Base-by-base conservation (phyloP, 352 stramenopile species). In the Pythium biforme region DNA sequence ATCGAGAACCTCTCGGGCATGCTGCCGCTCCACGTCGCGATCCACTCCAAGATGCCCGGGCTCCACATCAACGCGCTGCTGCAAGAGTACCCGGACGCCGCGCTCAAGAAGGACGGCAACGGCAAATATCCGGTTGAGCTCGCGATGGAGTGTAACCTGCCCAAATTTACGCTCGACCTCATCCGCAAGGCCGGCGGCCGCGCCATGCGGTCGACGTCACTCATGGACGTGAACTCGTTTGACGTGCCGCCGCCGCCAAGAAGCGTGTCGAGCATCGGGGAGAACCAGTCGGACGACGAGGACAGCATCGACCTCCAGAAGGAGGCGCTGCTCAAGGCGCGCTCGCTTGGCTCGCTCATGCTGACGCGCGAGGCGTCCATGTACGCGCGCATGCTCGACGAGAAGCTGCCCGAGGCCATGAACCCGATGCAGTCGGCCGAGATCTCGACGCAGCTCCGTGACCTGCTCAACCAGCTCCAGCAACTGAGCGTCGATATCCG, bases 1-100 rank as follows among this genome's bases (percentile, higher is more conserved):
- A 68, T 86, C 43, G 78, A 89, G 51, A 94, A 94, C 58, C 59
- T 90, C 19, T 90, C 81, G 19, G 81, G 80, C 11, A 92, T 92
- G 83, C 61, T 90, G 59, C 85, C 85, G 19, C 66, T 94, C 34
- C 86, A 94, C 55, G 82, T 94, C 20, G 86, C 86, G n/a, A 86
- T 94, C 55, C 73, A 80, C 22, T 77, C 78, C 39, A 88, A 88
- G 59, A 69, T 88, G 33, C 74, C 79, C 1, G 81, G 76, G 0
- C 53, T 92, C 34, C 69, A 88, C 33, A 70, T 94, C 57, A 79
- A 78, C 50, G 62, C 69, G 55, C 66, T 94, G 47, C 60, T 93
- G 52, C 53, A 76, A 27, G 73, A 45, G 47, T 74, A 72, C 39
- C 68, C 73, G 2, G 66, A 79, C 31, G 75, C 74, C 19, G 73